Conservation (phyloP, 2,329 filamentous ascomycete genomes). For the Pleomassaria siparia region DNA sequence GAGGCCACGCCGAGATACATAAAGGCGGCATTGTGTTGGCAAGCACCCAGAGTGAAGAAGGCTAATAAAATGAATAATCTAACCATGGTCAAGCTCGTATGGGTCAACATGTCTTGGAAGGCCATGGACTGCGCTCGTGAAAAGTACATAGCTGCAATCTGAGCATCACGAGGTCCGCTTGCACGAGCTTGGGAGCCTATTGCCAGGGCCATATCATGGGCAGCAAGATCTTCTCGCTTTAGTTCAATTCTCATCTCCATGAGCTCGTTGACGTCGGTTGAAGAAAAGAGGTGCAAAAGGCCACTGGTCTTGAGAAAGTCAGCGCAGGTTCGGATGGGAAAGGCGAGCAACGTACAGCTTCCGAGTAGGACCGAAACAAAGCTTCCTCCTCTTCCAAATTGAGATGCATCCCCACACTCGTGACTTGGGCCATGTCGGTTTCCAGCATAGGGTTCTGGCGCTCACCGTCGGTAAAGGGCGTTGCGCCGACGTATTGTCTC, state of each 20-base stretch:
- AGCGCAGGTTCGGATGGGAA: no score
- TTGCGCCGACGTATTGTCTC: conserved; percentile 56
- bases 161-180: conserved; percentile 17
- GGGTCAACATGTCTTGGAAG: conserved; percentile 55
- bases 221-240: no score
- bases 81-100: conserved; percentile 57
- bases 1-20: conserved; percentile 65
- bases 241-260: no score
- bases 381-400: conserved; percentile 31
- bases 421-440: conserved; percentile 36
- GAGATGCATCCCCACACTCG: conserved; percentile 32
- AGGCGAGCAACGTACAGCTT: no score
- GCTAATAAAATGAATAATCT: conserved; percentile 58
- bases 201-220: conserved; percentile 34
- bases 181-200: conserved; percentile 55
- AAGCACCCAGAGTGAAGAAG: conserved; percentile 62
- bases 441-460: conserved; percentile 58
- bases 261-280: no score
- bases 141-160: conserved; percentile 49
- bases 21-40: conserved; percentile 61
- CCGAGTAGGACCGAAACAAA: no score
- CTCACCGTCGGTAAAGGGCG: conserved; percentile 55
- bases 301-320: no score
- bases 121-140: conserved; percentile 50
- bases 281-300: no score